Evolutionary conservation across 306 rosid species (phyloP), one percentile per base, ranked within the genome.

Genomic region (Casuarina glauca): DNA sequence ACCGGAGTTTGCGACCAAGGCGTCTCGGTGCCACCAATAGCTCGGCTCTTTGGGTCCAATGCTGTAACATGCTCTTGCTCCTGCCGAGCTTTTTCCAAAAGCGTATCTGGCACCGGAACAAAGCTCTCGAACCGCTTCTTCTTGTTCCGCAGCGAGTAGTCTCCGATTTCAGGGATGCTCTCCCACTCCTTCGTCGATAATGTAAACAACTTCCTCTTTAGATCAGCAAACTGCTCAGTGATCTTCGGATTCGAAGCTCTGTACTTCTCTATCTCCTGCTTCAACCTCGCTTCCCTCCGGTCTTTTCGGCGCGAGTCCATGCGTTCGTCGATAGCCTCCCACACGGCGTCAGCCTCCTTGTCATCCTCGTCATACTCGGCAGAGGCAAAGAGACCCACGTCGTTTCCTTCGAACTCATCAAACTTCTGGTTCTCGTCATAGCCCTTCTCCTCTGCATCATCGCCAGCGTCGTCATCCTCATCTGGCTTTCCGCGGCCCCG

Each of bases 241-340:
- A 93, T 90, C 51, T 93, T 93, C 2, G 97, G 97, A 68, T 93
- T 93, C 0, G 97, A 93, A 0, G 96, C 98, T 0, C 97, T 78
- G 76, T 90, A 93, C 83, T 93, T 91, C 85, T 93, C 98, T 50
- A 93, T 91, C 87, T 91, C 98, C 57, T 93, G 80, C 83, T 93
- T 93, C 96, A 93, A 76, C 86, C 96, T 82, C 2, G 98, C 98
- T 41, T 93, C 98, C 70, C 98, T 85, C 61, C 96, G 77, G 55
- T 93, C 98, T 84, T 93, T 93, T 77, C 98, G 89, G 82, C 98
- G 82, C 9, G 93, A 93, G 82, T 93, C 98, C 98, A 93, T 91
- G 57, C 98, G 88, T 88, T 87, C 77, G 48, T 93, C 98, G 17
- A 93, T 90, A 0, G 86, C 97, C 51, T 93, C 98, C 98, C 98